phyloP scores from a whole-genome alignment of 2,329 filamentous ascomycete species.

The Lecanicillium sp. region DNA sequence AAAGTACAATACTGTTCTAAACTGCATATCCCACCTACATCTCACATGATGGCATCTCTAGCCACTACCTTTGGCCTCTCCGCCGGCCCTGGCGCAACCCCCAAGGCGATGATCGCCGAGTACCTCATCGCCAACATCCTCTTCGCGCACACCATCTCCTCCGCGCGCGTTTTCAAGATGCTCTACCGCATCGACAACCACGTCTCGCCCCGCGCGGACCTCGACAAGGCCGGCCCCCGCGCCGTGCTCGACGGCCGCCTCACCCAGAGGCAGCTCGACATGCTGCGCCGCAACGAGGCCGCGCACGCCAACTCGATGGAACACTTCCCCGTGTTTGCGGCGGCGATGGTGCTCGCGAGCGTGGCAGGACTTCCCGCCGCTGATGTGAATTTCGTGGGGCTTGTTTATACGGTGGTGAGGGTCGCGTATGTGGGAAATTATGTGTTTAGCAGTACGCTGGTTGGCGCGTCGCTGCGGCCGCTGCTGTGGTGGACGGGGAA shows the following conservation, averaged over 20 bases:
- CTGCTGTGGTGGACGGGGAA: slow-evolving; percentile 6
- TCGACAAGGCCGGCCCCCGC: slow-evolving; percentile 3
- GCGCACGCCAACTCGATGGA: slow-evolving; percentile 12
- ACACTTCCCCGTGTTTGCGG: slow-evolving; percentile 8
- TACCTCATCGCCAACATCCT: slow-evolving; percentile 10
- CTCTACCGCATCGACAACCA: slow-evolving; percentile 5
- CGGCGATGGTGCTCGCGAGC: slow-evolving; percentile 6
- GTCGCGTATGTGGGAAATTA: slow-evolving; percentile 4
- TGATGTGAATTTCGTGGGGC: slow-evolving; percentile 4
- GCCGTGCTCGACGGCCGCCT: slow-evolving; percentile 7
- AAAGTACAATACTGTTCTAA: no score
- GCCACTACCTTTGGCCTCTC: background rate
- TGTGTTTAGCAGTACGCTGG: background rate
- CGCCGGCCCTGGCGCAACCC: background rate
- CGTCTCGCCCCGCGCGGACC: slow-evolving; percentile 7
- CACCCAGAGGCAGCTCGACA: slow-evolving; percentile 4
- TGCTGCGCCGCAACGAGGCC: slow-evolving; percentile 7
- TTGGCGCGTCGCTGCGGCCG: slow-evolving; percentile 2
- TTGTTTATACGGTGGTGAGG: background rate
- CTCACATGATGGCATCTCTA: slow-evolving; percentile 4
- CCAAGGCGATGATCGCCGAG: slow-evolving; percentile 6
- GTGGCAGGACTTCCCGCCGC: background rate
- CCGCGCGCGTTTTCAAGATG: background rate
- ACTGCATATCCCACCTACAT: background rate
- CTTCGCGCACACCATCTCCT: slow-evolving; percentile 1